Conservation (phyloP, 371 early-diverging fungal genomes). For the Entomophthora muscae region DNA sequence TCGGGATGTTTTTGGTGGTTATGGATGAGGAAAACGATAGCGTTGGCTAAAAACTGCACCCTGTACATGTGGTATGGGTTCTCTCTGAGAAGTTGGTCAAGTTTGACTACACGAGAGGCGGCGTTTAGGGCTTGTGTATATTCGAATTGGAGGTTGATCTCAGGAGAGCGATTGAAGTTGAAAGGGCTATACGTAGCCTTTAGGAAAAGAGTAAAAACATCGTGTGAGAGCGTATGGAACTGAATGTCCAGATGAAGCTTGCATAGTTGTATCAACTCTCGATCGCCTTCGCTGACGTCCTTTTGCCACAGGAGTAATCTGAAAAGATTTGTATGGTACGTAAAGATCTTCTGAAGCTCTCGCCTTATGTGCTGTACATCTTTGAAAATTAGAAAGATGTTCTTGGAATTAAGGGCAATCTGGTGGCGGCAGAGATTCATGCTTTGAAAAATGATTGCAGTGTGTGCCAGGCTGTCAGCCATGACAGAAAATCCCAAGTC, state of each 20-base stretch:
- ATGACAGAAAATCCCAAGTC: background rate
- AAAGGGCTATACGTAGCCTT: background rate
- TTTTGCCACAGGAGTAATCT: background rate
- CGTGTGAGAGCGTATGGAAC: slow-evolving; percentile 1
- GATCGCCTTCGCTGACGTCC: background rate
- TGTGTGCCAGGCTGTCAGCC: slow-evolving; percentile 1
- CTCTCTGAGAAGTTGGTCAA: background rate
- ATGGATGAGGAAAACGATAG: slow-evolving; percentile 4
- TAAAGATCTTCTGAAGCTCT: background rate
- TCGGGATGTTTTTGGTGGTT: background rate
- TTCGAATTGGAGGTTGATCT: background rate
- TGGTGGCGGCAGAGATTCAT: background rate
- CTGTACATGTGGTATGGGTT: slow-evolving; percentile 7
- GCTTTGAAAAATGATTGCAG: background rate
- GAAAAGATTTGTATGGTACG: background rate
- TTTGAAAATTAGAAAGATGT: background rate
- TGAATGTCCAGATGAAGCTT: background rate
- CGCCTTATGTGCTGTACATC: background rate
- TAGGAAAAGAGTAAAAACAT: background rate
- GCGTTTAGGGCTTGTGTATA: background rate
- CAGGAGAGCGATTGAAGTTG: background rate
- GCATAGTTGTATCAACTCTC: background rate
- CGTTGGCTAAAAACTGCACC: slow-evolving; percentile 5
- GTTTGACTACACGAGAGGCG: background rate
- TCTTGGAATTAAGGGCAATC: background rate